Evolutionary conservation across 2,329 filamentous ascomycete genomes (phyloP), one percentile per base, ranked within the genome.

Genomic region (Sporothrix pseudoabietina): DNA sequence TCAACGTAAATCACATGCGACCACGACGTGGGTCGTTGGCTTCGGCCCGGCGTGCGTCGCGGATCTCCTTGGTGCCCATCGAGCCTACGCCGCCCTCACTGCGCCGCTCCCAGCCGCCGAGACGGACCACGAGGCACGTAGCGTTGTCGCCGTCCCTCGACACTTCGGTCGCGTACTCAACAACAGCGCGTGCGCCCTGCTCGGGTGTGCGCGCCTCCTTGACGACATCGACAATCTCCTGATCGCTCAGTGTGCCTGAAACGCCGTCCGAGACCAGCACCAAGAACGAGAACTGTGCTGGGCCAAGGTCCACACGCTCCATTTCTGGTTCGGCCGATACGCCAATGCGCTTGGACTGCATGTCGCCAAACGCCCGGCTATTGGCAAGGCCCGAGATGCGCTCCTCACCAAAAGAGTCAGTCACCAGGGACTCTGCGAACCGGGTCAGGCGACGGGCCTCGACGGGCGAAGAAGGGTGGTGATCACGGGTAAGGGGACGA

Each of bases 351-450:
- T 99, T 99, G 73, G 90, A 93, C 47, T 88, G 88, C 83, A 98
- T 94, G 83, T 99, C 96, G 35, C 96, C 96, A 80, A 99, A 98
- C 4, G 96, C 88, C 41, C 96, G 92, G 44, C 93, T 97, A 83
- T 99, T 99, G 77, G 96, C 96, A 0, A 99, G 87, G 0, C 96
- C 95, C 16, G 91, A 91, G 81, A 99, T 96, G 77, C 96, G 94
- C 82, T 98, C 94, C 83, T 99, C 96, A 79, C 96, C 96, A 81
- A 99, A 99, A 47, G 93, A 97, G 82, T 99, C 96, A 0, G 95
- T 96, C 22, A 97, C 91, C 80, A 98, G 95, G 35, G 86, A 91
- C 41, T 92, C 89, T 49, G 84, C 83, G 1, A 94, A 92, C 68
- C 94, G 91, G 61, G 94, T 91, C 32, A 99, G 87, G 8, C 96